A percentile compares a stretch with the other conserved stretches of the same genome.
phyloP scores from a whole-genome alignment of 2,329 filamentous ascomycete genomes.

The Fusarium devonianum region DNA sequence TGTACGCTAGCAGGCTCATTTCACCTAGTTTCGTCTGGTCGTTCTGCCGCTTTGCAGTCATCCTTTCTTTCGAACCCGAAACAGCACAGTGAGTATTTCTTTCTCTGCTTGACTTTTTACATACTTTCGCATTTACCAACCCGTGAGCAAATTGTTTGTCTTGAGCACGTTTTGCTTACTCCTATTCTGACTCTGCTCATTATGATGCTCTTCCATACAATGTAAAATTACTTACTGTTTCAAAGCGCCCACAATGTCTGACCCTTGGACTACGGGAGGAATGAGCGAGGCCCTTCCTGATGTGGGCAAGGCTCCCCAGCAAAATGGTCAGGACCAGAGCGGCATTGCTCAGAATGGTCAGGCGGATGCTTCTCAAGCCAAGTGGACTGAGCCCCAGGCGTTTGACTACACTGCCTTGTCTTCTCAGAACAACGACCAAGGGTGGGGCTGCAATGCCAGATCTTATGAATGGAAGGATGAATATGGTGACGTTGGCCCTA shows the following conservation, averaged over 20 bases:
- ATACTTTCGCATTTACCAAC: no score
- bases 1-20: no score
- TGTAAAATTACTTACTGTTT: no score
- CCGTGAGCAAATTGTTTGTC: no score
- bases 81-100: no score
- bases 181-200: neutral
- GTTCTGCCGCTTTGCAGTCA: no score
- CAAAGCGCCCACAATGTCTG: conserved; percentile 11
- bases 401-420: conserved; percentile 56
- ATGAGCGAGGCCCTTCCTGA: conserved; percentile 16
- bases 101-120: no score
- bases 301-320: neutral
- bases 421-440: conserved; percentile 23
- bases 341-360: conserved; percentile 11
- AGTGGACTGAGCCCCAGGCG: conserved; percentile 56
- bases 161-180: neutral
- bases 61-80: no score
- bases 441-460: conserved; percentile 63
- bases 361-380: conserved; percentile 50
- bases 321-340: neutral
- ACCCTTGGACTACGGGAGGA: conserved; percentile 17
- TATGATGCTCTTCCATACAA: no score
- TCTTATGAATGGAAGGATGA: conserved; percentile 88
- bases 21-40: no score
- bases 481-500: conserved; percentile 83